These are phyloP conservation scores for Thalassiosira mediterranea DNA, from an alignment of 352 stramenopile genomes.

Conservation along the genomic window DNA sequence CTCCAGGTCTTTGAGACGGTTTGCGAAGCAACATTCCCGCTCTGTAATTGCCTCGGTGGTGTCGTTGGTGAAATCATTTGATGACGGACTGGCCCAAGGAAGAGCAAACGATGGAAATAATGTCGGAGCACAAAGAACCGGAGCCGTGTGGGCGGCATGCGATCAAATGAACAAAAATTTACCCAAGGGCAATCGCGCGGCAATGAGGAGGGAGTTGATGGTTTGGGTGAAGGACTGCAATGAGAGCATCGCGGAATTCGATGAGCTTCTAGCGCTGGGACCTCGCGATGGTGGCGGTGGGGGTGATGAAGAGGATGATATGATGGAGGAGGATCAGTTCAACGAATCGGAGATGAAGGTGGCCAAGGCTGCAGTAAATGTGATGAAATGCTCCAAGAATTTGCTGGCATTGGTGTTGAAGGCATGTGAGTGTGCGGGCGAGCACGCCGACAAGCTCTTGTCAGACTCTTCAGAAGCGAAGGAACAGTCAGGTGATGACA, in stretches of 20 bases:
- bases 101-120: constrained; percentile 21
- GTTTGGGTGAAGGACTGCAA: constrained; percentile 73
- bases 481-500: constrained; percentile 1
- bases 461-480: constrained; percentile 17
- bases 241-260: constrained; percentile 78
- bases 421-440: constrained; percentile 62
- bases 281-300: constrained; percentile 4
- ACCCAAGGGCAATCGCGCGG: constrained; percentile 68
- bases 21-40: constrained; percentile 55
- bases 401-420: constrained; percentile 68
- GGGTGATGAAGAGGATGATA: constrained; percentile 26
- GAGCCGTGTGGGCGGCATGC: constrained; percentile 73
- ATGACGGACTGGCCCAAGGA: constrained; percentile 7
- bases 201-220: constrained; percentile 74
- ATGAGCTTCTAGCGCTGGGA: constrained; percentile 68
- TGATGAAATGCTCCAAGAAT: constrained; percentile 79
- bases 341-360: constrained; percentile 61
- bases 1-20: constrained; percentile 47
- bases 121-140: constrained; percentile 66
- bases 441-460: constrained; percentile 16
- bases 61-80: constrained; percentile 57
- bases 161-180: constrained; percentile 53
- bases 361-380: constrained; percentile 54
- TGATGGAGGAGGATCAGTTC: constrained; percentile 56
- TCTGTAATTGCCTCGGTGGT: constrained; percentile 52